Evolutionary conservation across 1,284 basidiomycete species (phyloP).

Genomic region (Microbotryomycetes sp.): DNA sequence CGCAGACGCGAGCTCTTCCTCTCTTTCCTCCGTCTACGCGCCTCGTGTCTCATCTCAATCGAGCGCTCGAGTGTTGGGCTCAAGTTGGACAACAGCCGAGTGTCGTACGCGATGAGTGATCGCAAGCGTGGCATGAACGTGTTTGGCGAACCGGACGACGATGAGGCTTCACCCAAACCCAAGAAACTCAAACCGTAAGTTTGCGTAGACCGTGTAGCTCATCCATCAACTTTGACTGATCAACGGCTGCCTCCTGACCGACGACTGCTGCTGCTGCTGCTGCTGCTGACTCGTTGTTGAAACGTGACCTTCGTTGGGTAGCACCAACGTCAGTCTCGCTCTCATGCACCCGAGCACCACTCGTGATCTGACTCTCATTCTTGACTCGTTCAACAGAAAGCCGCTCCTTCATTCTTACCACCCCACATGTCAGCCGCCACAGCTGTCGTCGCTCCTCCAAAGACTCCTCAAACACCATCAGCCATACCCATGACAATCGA

Average conservation of each 20-base stretch:
- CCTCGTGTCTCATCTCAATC: background rate
- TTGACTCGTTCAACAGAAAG: constrained; percentile 17
- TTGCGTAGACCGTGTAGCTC: no score
- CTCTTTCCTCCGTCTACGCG: no score
- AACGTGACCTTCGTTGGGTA: background rate
- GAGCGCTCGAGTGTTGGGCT: no score
- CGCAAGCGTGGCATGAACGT: background rate
- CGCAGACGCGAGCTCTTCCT: no score
- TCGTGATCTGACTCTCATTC: background rate
- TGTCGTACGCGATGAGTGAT: background rate
- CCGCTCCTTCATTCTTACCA: constrained; percentile 32
- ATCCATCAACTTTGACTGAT: no score
- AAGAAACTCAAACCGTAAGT: constrained; percentile 26
- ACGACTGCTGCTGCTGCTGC: no score
- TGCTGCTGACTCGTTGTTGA: no score
- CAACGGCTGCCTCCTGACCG: no score
- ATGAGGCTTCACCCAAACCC: background rate
- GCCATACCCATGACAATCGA: constrained; percentile 20
- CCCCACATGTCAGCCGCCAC: constrained; percentile 17
- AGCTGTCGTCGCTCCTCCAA: background rate
- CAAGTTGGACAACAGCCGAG: background rate
- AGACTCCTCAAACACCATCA: background rate
- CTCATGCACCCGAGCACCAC: background rate
- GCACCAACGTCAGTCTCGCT: background rate
- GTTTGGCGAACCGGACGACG: constrained; percentile 11